Percentiles rank a stretch among this genome's conserved stretches.
phyloP scores from a whole-genome alignment of 2,329 filamentous ascomycete species.

The Arthrobotrys entomopaga region DNA sequence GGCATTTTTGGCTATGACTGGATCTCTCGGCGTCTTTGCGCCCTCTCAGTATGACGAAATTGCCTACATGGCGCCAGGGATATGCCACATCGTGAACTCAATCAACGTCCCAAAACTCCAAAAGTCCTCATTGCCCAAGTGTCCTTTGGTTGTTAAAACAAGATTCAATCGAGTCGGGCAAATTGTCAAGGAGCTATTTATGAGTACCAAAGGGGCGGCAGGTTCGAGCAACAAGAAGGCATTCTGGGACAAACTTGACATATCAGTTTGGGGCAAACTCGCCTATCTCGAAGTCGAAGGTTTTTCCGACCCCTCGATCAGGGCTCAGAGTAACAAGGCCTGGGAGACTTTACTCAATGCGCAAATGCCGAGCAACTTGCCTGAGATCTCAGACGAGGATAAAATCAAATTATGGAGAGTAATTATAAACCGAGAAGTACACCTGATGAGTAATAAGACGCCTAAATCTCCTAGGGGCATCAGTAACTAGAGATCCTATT shows the following conservation, averaged over 20 bases:
- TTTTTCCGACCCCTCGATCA: background rate
- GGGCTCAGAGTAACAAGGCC: background rate
- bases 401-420: slow-evolving; percentile 3
- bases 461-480: too few relatives aligned
- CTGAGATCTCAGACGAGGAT: background rate
- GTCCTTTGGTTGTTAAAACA: background rate
- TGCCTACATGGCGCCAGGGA: slow-evolving; percentile 6
- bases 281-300: background rate
- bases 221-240: background rate
- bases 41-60: slow-evolving; percentile 4
- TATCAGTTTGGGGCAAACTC: background rate
- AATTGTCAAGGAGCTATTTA: background rate
- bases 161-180: background rate
- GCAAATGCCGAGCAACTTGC: background rate
- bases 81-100: slow-evolving; percentile 7
- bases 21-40: background rate
- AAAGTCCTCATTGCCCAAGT: background rate
- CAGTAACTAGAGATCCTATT: too few relatives aligned
- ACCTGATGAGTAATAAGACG: too few relatives aligned
- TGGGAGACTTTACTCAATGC: background rate
- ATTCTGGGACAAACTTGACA: background rate
- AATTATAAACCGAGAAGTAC: background rate
- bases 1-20: slow-evolving; percentile 4
- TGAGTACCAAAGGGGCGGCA: background rate
- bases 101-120: background rate